Percentiles rank a stretch among this genome's conserved stretches.
phyloP scores from a whole-genome alignment of 2,329 filamentous ascomycete genomes.

The Hypoxylon rubiginosum region DNA sequence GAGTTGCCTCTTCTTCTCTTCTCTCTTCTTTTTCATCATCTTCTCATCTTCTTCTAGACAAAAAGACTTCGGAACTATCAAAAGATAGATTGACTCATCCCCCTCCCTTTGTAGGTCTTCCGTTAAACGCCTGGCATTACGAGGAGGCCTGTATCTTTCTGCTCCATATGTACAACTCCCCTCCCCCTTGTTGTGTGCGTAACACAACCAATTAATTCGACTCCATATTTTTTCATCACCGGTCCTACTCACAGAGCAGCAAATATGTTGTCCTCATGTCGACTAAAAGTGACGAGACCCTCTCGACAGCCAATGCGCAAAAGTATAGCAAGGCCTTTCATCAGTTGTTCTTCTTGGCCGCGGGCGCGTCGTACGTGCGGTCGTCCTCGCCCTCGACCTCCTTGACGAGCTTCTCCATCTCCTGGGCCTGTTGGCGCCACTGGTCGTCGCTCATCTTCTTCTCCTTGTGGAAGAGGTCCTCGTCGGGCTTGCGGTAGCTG shows the following conservation, averaged over 20 bases:
- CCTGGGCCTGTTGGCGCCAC: slow-evolving; percentile 82
- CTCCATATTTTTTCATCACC: background rate
- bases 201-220: slow-evolving; percentile 23
- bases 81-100: background rate
- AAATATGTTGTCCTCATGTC: background rate
- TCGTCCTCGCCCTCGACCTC: slow-evolving; percentile 75
- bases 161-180: slow-evolving; percentile 26
- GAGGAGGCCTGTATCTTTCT: slow-evolving; percentile 18
- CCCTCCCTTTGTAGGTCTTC: slow-evolving; percentile 3
- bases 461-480: slow-evolving; percentile 86
- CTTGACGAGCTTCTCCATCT: slow-evolving; percentile 81
- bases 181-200: background rate
- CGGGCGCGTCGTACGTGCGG: slow-evolving; percentile 59
- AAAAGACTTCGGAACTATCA: background rate
- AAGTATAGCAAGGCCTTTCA: slow-evolving; percentile 10
- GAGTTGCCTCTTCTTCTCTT: slow-evolving; percentile 36
- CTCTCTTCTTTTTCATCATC: background rate
- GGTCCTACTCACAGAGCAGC: slow-evolving; percentile 10
- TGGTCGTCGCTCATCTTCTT: slow-evolving; percentile 85
- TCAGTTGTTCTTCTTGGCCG: slow-evolving; percentile 63
- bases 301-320: background rate
- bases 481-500: slow-evolving; percentile 88
- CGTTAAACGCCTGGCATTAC: slow-evolving; percentile 32
- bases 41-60: background rate
- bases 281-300: background rate